Evolutionary conservation across 371 early-diverging fungal species (phyloP).

Genomic region (Rhizomucor pusillus): DNA sequence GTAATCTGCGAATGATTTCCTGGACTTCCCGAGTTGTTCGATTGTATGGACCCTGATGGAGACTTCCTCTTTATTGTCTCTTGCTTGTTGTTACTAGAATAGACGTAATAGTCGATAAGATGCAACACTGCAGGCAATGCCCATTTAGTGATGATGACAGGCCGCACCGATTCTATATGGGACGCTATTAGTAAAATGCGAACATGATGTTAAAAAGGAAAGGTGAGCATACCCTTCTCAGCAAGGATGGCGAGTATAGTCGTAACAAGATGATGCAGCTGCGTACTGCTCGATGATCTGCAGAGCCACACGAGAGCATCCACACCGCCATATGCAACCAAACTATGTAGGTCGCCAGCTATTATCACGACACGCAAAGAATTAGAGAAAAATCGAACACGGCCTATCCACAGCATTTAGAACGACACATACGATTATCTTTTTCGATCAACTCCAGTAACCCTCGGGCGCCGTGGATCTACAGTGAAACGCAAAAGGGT

Average conservation of each 20-base stretch:
- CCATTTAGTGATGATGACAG: slow-evolving; percentile 52
- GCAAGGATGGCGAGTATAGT: slow-evolving; percentile 49
- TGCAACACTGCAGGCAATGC: slow-evolving; percentile 42
- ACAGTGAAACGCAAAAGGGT: not conserved
- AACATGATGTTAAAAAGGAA: not conserved
- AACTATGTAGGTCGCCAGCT: slow-evolving; percentile 52
- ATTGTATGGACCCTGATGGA: slow-evolving; percentile 3
- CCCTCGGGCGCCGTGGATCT: slow-evolving; percentile 67
- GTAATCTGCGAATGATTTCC: too few species aligned
- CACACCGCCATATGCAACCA: slow-evolving; percentile 58
- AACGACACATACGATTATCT: slow-evolving; percentile 51
- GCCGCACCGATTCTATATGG: slow-evolving; percentile 41
- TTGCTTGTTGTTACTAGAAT: slow-evolving; percentile 6
- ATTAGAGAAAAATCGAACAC: too few species aligned
- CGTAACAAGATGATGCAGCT: slow-evolving; percentile 53
- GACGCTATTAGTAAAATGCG: not conserved
- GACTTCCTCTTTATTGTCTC: slow-evolving; percentile 8
- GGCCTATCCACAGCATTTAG: too few species aligned
- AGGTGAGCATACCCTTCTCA: slow-evolving; percentile 33
- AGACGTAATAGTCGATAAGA: slow-evolving; percentile 29
- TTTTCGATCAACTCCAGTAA: slow-evolving; percentile 56
- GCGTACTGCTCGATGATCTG: slow-evolving; percentile 36
- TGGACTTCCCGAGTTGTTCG: slow-evolving; percentile 1
- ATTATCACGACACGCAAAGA: too few species aligned
- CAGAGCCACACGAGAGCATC: slow-evolving; percentile 64